Percentiles rank a stretch among this genome's conserved stretches.
These are phyloP conservation scores for Leishmania major DNA, from an alignment of 208 protist genomes.

Conservation along the genomic window DNA sequence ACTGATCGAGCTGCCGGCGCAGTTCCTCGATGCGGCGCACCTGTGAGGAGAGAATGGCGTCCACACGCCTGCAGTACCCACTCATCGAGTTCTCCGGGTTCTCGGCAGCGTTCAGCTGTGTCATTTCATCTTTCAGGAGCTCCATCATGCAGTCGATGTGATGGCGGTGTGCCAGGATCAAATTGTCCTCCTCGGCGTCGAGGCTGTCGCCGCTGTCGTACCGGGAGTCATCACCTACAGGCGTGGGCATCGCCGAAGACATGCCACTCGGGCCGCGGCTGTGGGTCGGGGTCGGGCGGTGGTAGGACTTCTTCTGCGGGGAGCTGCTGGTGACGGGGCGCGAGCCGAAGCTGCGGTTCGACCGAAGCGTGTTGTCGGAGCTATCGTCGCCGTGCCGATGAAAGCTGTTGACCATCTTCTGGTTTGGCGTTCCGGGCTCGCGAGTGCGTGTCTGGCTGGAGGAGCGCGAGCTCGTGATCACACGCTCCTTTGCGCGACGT, in stretches of 20 bases:
- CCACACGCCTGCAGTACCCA: conserved; percentile 89
- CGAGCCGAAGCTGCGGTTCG: conserved; percentile 41
- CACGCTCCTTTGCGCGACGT: conserved; percentile 78
- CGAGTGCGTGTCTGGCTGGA: conserved; percentile 68
- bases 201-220: conserved; percentile 82
- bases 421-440: conserved; percentile 60
- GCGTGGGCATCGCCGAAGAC: conserved; percentile 39
- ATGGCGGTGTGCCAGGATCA: conserved; percentile 88
- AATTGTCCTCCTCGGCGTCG: conserved; percentile 89
- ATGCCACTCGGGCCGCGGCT: conserved; percentile 40
- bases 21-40: conserved; percentile 79
- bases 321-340: conserved; percentile 27
- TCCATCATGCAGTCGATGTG: conserved; percentile 95
- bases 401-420: conserved; percentile 38
- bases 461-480: conserved; percentile 40
- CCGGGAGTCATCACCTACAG: conserved; percentile 49
- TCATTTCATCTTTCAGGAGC: conserved; percentile 93
- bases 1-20: conserved; percentile 74
- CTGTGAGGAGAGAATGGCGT: conserved; percentile 74
- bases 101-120: conserved; percentile 90
- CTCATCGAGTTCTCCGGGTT: conserved; percentile 88
- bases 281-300: conserved; percentile 40
- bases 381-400: conserved; percentile 32
- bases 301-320: conserved; percentile 41
- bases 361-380: conserved; percentile 38